Base-by-base conservation (phyloP, 1,284 basidiomycete genomes). In the Leccinum solheimii region DNA sequence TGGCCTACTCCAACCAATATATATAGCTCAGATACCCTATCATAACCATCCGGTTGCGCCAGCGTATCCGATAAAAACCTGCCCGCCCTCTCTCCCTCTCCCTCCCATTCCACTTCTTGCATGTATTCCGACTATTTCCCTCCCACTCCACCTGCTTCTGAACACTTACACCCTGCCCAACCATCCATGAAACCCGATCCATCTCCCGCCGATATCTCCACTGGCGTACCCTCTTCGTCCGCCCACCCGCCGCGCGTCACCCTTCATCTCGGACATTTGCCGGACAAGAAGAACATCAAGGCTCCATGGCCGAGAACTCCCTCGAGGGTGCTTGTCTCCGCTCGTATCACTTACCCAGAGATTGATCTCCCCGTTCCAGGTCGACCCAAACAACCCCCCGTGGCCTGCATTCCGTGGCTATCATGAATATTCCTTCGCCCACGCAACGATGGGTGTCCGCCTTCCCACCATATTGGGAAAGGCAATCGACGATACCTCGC, bases 381-480 rank as follows among this genome's bases (percentile, higher is more conserved):
- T 92, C 60, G 87, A 95, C 76, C 93, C 94, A 45, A 94, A 98
- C 79, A 95, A 97, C 80, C 96, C 96, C 34, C 96, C 96, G 56
- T 98, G 95, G 95, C 95, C 95, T 32, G 95, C 92, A 1, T 95
- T 87, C 80, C 88, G 95, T 64, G 95, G 95, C 9, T 97, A 97
- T 78, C 95, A 97, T 77, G 92, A 95, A 77, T 97, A 95, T 77
- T 96, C 94, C 1, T 96, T 96, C 75, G 94, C 95, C 58, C 91
- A 96, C 72, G 93, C 92, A 43, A 94, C 92, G 8, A 97, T 97
- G 95, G 93, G 94, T 65, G 89, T 92, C 55, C 90, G 96, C 62
- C 84, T 98, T 40, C 95, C 96, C 1, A 98, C 96, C 55, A 98
- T 98, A 67, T 82, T 98, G 54, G 94, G 94, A 66, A 98, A 98